Evolutionary conservation across 495 filamentous ascomycete species (phyloP), one percentile per base, ranked within the genome.

Genomic region (Aspergillus leporis): DNA sequence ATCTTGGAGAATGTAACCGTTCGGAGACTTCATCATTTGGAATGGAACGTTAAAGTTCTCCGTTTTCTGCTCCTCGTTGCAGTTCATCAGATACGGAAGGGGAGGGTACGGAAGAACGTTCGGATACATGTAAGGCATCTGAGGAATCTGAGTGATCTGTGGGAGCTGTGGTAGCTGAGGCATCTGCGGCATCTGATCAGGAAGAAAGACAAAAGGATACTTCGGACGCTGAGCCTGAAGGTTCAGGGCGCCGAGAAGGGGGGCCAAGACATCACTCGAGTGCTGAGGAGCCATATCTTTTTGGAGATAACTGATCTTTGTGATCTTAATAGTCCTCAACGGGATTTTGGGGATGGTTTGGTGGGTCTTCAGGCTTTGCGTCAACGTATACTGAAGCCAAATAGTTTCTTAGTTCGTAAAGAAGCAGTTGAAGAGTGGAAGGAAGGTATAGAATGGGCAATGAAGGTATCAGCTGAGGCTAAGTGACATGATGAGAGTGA

Each of bases 1-100:
- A 30, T 90, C 83, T 56, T 85, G 79, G 30, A 88, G 76, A 51
- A 87, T 75, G 48, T 83, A 79, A 54, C 82, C 83, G 56, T 79
- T 79, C 22, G 70, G 56, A 2, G 73, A 74, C 53, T 73, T 77
- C 75, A 77, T 78, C 70, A 78, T 73, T 55, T 78, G 74, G 12
- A 69, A 64, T 0, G 70, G 72, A 16, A 76, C 32, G 2, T 64
- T 59, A 16, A 64, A 70, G 55, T 64, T 74, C 41, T 71, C 66
- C 6, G 61, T 60, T 57, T 67, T 74, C 40, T 72, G 66, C 16
- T 63, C 67, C 16, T 73, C 69, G 16, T 68, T 67, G 31, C 63
- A 65, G 60, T 67, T 72, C 58, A 74, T 54, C 36, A 70, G 21
- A 43, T 72, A 75, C 0, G 71, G 69, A 62, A 69, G 69, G 2